Base-by-base conservation (phyloP, 768 basidiomycete species). In the Strobilomyces echinocephalus region DNA sequence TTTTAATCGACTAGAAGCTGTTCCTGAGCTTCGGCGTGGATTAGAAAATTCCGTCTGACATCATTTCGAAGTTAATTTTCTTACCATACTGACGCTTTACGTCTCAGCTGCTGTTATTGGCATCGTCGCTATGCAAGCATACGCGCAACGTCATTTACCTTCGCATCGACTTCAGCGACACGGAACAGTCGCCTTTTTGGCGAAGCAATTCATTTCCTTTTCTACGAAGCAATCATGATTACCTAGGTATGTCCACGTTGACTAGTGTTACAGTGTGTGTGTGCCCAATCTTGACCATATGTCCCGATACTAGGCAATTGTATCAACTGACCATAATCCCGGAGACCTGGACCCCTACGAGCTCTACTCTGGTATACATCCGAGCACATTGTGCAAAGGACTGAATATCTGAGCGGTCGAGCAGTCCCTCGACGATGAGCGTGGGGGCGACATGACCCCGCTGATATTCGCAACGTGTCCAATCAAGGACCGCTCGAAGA, bases 1-100 rank as follows among this genome's bases (percentile, higher is more conserved):
- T 75, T 72, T 79, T 65, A 73, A 85, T 86, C 85, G 85, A 88
- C 86, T 88, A 88, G 86, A 88, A 87, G 86, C 86, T 88, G 86
- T 88, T 88, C 70, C 81, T 85, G 82, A 88, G 83, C 81, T 76
- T 75, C 65, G 78, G 82, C 83, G 52, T 76, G 79, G 86, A 85
- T 82, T 80, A 69, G 55, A 70, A 57, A 49, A 64, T 40, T 56
- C 38, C 44, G 57, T 58, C 77, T 79, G 77, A 79, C 48, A 31
- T 47, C 36, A 35, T 43, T 15, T 34, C 14, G 28, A 36, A 26
- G 5, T 4, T 10, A 1, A 6, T 35, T 21, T 28, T 10, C 18
- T 30, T 18, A 12, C 30, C 10, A 15, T 34, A 12, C 36, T 56
- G 36, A 54, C 31, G 26, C 16, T 36, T 34, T 42, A 6, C 30